phyloP scores from a whole-genome alignment of 192 early-diverging fungal species.

The Coemansia sp. region DNA sequence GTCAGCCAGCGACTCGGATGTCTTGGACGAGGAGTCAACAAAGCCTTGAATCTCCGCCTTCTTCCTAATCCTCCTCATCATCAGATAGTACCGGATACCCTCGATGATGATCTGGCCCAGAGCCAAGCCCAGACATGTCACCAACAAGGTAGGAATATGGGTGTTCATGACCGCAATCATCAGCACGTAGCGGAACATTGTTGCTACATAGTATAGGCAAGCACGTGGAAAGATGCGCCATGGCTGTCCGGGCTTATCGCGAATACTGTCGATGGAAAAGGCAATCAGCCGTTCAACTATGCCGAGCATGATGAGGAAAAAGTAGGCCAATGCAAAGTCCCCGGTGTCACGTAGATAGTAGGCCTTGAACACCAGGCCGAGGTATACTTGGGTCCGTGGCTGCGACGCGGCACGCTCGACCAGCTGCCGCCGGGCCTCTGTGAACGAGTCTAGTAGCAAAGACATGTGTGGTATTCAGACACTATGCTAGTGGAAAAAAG shows the following conservation, averaged over 20 bases:
- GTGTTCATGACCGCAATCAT: slow-evolving; percentile 47
- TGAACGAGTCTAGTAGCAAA: slow-evolving; percentile 13
- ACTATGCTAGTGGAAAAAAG: no score
- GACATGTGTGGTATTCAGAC: no score
- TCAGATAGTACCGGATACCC: slow-evolving; percentile 27
- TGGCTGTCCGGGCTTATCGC: slow-evolving; percentile 48
- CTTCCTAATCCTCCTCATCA: slow-evolving; percentile 22
- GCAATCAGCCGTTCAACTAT: slow-evolving; percentile 40
- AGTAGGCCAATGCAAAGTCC: slow-evolving; percentile 40
- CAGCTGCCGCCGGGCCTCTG: slow-evolving; percentile 26
- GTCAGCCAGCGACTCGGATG: slow-evolving; percentile 9
- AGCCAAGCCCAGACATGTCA: slow-evolving; percentile 37
- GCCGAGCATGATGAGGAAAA: slow-evolving; percentile 44
- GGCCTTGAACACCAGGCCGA: slow-evolving; percentile 44
- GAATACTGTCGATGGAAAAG: slow-evolving; percentile 38
- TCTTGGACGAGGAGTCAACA: slow-evolving; percentile 8
- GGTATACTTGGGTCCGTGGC: slow-evolving; percentile 19
- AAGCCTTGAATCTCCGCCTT: background rate
- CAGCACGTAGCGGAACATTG: slow-evolving; percentile 43
- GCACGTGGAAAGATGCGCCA: slow-evolving; percentile 50
- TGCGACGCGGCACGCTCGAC: slow-evolving; percentile 6
- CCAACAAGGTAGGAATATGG: slow-evolving; percentile 29
- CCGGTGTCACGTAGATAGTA: slow-evolving; percentile 18
- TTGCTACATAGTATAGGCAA: slow-evolving; percentile 44
- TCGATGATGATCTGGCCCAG: slow-evolving; percentile 46